phyloP scores from a whole-genome alignment of 805 yeast genomes.

The Starmerella bombicola region DNA sequence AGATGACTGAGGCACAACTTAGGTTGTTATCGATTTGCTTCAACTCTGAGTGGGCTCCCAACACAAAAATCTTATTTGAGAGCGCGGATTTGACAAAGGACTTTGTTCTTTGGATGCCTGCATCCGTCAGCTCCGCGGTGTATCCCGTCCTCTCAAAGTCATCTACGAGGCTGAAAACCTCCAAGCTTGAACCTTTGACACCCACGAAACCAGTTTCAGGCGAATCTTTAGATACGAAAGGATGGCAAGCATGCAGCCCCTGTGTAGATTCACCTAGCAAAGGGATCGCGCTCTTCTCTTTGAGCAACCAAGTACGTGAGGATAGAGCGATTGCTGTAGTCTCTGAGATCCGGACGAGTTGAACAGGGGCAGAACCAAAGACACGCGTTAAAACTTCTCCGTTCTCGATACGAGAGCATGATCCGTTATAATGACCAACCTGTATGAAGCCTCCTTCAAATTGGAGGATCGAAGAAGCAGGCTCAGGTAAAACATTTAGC shows the following conservation, averaged over 20 bases:
- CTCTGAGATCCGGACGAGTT: slow-evolving; percentile 33
- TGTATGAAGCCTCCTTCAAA: neutral
- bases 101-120: too few relatives aligned
- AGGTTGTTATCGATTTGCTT: neutral
- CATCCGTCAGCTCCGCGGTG: neutral
- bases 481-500: slow-evolving; percentile 1
- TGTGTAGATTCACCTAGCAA: slow-evolving; percentile 31
- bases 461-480: neutral
- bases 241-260: slow-evolving; percentile 33
- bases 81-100: neutral
- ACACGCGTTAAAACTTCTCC: slow-evolving; percentile 45
- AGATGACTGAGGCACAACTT: neutral
- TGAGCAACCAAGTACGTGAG: slow-evolving; percentile 39
- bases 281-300: neutral
- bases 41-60: neutral
- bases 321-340: slow-evolving; percentile 37
- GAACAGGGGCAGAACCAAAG: slow-evolving; percentile 57
- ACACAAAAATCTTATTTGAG: neutral
- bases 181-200: slow-evolving; percentile 38
- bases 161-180: slow-evolving; percentile 32
- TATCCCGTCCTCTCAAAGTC: neutral
- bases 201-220: slow-evolving; percentile 49
- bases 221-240: slow-evolving; percentile 52
- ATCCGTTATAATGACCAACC: slow-evolving; percentile 14
- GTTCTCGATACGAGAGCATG: slow-evolving; percentile 1